phyloP scores from a whole-genome alignment of 768 basidiomycete genomes.

The Calvatia gigantea region DNA sequence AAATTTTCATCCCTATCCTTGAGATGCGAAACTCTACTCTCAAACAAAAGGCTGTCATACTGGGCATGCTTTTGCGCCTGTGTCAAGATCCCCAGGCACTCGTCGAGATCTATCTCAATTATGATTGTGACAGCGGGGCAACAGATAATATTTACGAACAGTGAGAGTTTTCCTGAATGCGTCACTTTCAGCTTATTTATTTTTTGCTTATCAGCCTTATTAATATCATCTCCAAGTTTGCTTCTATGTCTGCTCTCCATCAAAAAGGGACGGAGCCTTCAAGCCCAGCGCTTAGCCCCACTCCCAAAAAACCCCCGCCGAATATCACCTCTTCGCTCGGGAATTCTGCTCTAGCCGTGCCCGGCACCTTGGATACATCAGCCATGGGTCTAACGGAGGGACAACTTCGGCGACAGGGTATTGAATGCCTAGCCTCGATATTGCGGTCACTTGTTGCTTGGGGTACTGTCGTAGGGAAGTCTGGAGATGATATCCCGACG shows the following conservation, averaged over 20 bases:
- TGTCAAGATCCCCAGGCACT: conserved; percentile 97
- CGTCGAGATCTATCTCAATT: conserved; percentile 98
- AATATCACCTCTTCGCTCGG: conserved; percentile 42
- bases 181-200: background rate
- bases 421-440: conserved; percentile 91
- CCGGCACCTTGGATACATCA: conserved; percentile 67
- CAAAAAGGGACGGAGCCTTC: conserved; percentile 53
- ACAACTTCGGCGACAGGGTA: conserved; percentile 84
- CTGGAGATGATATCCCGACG: conserved; percentile 37
- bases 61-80: conserved; percentile 82
- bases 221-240: conserved; percentile 94
- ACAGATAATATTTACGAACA: conserved; percentile 97
- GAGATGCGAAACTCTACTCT: conserved; percentile 97
- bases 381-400: conserved; percentile 71
- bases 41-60: conserved; percentile 90
- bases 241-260: conserved; percentile 48
- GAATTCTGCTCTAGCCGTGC: conserved; percentile 59
- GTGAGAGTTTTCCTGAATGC: conserved; percentile 40
- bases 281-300: conserved; percentile 58
- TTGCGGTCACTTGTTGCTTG: conserved; percentile 88
- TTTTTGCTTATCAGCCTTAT: conserved; percentile 56
- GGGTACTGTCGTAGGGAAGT: conserved; percentile 63
- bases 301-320: conserved; percentile 37
- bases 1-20: conserved; percentile 97
- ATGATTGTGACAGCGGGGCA: conserved; percentile 95